Percentiles rank a stretch among this genome's conserved stretches.
These are phyloP conservation scores for Fusarium sp. DNA, from an alignment of 2,329 filamentous ascomycete genomes.

Conservation along the genomic window DNA sequence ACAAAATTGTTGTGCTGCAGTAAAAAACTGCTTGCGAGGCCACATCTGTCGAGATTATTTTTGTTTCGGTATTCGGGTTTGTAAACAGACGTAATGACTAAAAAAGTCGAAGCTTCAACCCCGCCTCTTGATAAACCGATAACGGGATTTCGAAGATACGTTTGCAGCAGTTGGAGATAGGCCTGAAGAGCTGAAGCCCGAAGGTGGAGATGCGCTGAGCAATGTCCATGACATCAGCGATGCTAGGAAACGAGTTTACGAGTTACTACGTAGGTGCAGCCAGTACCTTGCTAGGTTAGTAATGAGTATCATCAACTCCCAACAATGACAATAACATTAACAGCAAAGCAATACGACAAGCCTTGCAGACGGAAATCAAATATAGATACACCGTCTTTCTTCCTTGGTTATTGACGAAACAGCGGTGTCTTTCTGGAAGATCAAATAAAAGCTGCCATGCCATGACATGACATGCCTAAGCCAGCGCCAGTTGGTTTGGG, in stretches of 20 bases:
- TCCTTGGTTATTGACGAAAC: conserved; percentile 21
- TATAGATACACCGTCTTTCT: conserved; percentile 19
- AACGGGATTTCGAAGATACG: conserved; percentile 19
- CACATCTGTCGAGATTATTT: conserved; percentile 3
- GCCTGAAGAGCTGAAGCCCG: conserved; percentile 6
- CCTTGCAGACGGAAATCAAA: neutral
- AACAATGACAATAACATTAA: conserved; percentile 1
- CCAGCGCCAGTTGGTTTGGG: conserved; percentile 15
- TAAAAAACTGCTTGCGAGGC: conserved; percentile 9
- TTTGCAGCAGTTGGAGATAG: conserved; percentile 30
- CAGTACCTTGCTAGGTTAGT: neutral
- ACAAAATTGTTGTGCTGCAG: conserved; percentile 10
- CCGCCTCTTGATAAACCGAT: conserved; percentile 38
- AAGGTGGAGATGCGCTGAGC: conserved; percentile 23
- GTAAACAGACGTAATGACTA: neutral
- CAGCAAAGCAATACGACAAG: neutral
- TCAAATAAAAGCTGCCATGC: neutral
- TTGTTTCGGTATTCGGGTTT: conserved; percentile 31
- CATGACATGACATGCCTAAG: neutral
- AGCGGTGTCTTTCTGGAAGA: conserved; percentile 40
- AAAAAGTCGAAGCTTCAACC: conserved; percentile 1
- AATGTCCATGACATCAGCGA: conserved; percentile 31
- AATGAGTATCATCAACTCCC: conserved; percentile 6
- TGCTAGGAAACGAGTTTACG: conserved; percentile 11
- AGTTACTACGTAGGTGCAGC: neutral